Evolutionary conservation across 805 yeast genomes (phyloP).

Genomic region (Sugiyamaella lignohabitans): DNA sequence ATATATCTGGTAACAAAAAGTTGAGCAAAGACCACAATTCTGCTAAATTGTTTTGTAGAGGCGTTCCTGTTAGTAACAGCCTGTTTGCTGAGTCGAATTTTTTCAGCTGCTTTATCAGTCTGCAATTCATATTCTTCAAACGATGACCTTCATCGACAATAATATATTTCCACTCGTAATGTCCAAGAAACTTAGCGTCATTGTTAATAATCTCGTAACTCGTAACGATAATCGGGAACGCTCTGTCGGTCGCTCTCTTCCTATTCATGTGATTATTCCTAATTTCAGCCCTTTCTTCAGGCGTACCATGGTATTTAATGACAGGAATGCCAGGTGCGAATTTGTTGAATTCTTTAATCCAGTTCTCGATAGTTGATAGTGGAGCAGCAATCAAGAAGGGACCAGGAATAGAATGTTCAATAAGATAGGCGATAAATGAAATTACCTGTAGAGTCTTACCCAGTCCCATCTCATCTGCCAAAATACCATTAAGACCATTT

Average conservation of each 20-base stretch:
- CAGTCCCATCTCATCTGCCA: slow-evolving; percentile 97
- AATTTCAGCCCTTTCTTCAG: slow-evolving; percentile 60
- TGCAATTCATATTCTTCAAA: slow-evolving; percentile 81
- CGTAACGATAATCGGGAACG: slow-evolving; percentile 86
- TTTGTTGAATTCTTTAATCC: slow-evolving; percentile 94
- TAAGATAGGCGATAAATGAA: slow-evolving; percentile 84
- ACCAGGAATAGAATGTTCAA: slow-evolving; percentile 72
- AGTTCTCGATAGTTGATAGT: slow-evolving; percentile 82
- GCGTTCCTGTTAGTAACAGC: slow-evolving; percentile 92
- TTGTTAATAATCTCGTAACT: slow-evolving; percentile 90
- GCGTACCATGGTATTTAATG: slow-evolving; percentile 58
- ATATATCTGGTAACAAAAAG: slow-evolving; percentile 87
- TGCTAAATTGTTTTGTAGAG: slow-evolving; percentile 90
- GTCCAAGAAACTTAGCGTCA: slow-evolving; percentile 67
- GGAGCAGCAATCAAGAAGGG: slow-evolving; percentile 95
- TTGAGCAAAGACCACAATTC: slow-evolving; percentile 89
- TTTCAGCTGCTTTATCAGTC: slow-evolving; percentile 80
- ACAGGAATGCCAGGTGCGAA: slow-evolving; percentile 84
- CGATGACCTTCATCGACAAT: slow-evolving; percentile 85
- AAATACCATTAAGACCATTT: slow-evolving; percentile 92
- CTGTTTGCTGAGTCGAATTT: slow-evolving; percentile 80
- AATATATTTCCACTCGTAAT: slow-evolving; percentile 79
- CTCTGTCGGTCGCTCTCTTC: slow-evolving; percentile 83
- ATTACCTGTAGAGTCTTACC: slow-evolving; percentile 90
- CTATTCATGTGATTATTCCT: slow-evolving; percentile 65